Conservation (phyloP, 2,329 filamentous ascomycete species). For the Colletotrichum plurivorum region DNA sequence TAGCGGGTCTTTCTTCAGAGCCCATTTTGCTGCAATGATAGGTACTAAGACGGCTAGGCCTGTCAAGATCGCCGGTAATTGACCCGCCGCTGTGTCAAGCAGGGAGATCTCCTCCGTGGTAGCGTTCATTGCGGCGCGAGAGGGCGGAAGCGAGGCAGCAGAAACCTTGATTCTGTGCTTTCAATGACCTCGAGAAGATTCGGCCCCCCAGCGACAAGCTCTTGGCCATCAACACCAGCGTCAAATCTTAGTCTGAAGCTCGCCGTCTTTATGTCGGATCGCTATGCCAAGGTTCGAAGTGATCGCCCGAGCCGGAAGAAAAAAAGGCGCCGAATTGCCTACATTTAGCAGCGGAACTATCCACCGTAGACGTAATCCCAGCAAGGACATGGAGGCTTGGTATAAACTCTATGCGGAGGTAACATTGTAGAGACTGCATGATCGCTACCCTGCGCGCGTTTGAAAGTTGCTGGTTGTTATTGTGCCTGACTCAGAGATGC, state of each 20-base stretch:
- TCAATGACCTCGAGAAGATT: neutral
- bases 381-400: neutral
- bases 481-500: too few relatives aligned
- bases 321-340: neutral
- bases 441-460: too few relatives aligned
- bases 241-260: too few relatives aligned
- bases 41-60: neutral
- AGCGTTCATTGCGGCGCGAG: neutral
- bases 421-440: neutral
- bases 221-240: too few relatives aligned
- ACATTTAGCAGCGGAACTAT: neutral
- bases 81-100: neutral
- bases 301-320: too few relatives aligned
- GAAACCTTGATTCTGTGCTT: neutral
- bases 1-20: neutral
- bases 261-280: too few relatives aligned
- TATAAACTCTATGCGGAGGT: slow-evolving; percentile 3
- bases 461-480: too few relatives aligned
- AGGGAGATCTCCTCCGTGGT: neutral
- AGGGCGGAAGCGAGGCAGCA: too few relatives aligned
- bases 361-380: neutral
- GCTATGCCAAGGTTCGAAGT: too few relatives aligned
- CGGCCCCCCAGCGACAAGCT: too few relatives aligned
- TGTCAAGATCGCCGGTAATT: neutral
- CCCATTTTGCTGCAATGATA: slow-evolving; percentile 7